Evolutionary conservation across 2,329 filamentous ascomycete species (phyloP).

Genomic region (Colletotrichum kahawae): DNA sequence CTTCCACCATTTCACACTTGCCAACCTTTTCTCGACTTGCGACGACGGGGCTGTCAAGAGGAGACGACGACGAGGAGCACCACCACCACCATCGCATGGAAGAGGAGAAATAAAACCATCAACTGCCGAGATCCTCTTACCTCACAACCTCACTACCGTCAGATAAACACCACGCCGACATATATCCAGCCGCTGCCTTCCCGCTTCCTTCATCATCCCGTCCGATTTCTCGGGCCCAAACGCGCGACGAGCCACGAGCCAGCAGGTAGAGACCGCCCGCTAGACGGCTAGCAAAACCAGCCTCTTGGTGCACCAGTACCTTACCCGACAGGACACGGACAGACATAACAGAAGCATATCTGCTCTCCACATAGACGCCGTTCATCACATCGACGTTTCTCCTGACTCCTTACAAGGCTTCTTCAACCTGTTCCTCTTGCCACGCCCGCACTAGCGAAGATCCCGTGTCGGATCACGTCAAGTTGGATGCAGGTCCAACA

Average conservation of each 20-base stretch:
- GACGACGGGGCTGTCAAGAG: constrained; percentile 3
- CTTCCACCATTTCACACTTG: not conserved
- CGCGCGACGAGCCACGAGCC: not conserved
- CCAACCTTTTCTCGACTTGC: not conserved
- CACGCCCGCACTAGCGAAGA: constrained; percentile 29
- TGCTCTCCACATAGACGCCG: not conserved
- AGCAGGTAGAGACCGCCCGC: not conserved
- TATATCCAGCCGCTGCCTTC: not conserved
- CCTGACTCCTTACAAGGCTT: constrained; percentile 7
- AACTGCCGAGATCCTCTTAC: not conserved
- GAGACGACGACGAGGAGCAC: not conserved
- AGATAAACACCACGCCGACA: not conserved
- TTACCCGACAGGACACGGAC: not conserved
- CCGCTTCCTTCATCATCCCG: constrained; percentile 5
- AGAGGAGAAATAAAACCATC: not conserved
- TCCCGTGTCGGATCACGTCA: constrained; percentile 24
- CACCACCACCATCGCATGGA: not conserved
- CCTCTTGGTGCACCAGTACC: not conserved
- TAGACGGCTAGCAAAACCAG: not conserved
- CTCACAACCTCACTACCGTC: not conserved
- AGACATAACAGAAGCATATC: not conserved
- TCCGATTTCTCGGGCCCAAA: constrained; percentile 5
- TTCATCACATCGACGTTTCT: not conserved
- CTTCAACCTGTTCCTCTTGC: constrained; percentile 11
- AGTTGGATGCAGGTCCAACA: constrained; percentile 26